Conservation (phyloP, 352 stramenopile genomes). For the Stramenopiles sp. region DNA sequence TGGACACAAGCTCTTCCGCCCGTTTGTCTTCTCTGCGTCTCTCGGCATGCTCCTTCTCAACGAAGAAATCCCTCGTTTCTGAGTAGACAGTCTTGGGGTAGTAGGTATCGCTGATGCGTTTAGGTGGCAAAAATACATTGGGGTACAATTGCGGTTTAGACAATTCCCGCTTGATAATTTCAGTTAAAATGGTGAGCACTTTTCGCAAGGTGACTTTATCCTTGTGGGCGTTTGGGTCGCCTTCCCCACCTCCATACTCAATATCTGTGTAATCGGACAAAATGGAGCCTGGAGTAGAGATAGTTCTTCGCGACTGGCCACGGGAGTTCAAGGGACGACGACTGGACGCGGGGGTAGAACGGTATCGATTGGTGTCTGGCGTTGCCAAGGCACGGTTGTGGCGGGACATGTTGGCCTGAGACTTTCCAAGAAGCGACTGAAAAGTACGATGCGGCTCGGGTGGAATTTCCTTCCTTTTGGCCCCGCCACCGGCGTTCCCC, state of each 20-base stretch:
- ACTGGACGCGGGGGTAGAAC: too few species aligned
- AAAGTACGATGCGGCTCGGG: too few species aligned
- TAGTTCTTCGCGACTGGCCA: not conserved
- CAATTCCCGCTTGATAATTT: not conserved
- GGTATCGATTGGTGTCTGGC: too few species aligned
- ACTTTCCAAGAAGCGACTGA: too few species aligned
- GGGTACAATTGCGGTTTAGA: not conserved
- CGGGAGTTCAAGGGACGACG: too few species aligned
- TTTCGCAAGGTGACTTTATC: not conserved
- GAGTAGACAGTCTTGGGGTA: slow-evolving; percentile 11
- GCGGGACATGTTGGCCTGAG: too few species aligned
- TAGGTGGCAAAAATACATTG: not conserved
- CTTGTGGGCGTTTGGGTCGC: not conserved
- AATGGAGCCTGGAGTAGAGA: not conserved
- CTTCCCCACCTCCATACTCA: not conserved
- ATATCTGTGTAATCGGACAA: not conserved
- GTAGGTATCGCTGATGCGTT: not conserved
- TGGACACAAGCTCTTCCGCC: not conserved
- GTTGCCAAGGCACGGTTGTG: too few species aligned
- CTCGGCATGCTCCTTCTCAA: not conserved
- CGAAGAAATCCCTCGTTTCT: slow-evolving; percentile 11
- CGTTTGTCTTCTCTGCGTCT: not conserved
- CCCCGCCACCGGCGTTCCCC: too few species aligned
- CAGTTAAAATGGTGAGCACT: not conserved
- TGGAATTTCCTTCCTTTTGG: too few species aligned